Conservation (phyloP, 2,329 filamentous ascomycete species). For the Pseudogymnoascus sp. region DNA sequence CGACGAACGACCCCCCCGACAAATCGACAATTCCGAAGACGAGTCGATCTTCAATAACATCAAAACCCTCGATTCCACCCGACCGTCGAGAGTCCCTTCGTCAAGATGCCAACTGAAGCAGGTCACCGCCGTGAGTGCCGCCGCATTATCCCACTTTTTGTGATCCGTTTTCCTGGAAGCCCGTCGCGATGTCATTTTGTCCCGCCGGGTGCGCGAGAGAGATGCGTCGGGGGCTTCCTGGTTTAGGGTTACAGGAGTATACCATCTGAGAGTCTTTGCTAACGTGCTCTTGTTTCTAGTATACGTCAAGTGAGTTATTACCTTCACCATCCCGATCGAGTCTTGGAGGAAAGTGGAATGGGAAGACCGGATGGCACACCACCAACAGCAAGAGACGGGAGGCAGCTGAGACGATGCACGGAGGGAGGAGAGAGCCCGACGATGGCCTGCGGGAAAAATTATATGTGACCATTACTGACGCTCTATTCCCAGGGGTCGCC, state of each 20-base stretch:
- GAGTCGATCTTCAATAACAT: conserved; percentile 5
- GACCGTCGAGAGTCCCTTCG: conserved; percentile 40
- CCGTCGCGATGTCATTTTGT: conserved; percentile 8
- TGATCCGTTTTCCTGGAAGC: not conserved
- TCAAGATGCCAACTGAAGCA: conserved; percentile 81
- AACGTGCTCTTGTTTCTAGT: conserved; percentile 42
- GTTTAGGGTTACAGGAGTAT: conserved; percentile 6
- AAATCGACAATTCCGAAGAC: conserved; percentile 4
- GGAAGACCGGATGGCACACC: not conserved
- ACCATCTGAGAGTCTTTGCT: conserved; percentile 19
- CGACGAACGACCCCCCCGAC: not conserved
- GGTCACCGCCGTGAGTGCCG: conserved; percentile 75
- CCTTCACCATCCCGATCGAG: conserved; percentile 11
- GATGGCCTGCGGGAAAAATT: not conserved
- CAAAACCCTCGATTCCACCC: conserved; percentile 29
- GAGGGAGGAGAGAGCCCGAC: conserved; percentile 15
- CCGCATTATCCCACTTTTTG: conserved; percentile 9
- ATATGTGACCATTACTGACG: not conserved
- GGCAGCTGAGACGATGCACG: not conserved
- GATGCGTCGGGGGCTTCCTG: not conserved
- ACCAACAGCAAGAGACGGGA: conserved; percentile 12
- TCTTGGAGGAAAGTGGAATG: not conserved
- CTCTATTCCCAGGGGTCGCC: conserved; percentile 65
- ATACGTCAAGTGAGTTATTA: conserved; percentile 75
- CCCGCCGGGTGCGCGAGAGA: conserved; percentile 5